Base-by-base conservation (phyloP, 129 eudicot genomes). In the Scalesia atractyloides region DNA sequence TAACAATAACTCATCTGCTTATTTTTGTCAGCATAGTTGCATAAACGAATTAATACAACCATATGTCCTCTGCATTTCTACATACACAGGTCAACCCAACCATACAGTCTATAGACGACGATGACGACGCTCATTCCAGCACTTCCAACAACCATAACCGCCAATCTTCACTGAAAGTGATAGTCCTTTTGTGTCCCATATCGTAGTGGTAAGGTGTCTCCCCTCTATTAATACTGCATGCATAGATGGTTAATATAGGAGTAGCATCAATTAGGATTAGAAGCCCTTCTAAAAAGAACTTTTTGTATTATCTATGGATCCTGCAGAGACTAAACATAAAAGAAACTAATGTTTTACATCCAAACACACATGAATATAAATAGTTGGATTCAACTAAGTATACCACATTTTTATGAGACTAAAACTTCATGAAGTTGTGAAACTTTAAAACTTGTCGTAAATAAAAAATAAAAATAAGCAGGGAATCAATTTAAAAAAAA, bases 91-190 rank as follows among this genome's bases (percentile, higher is more conserved):
- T 1, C 17, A 48, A 48, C 53, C 17, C 17, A 48, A 14, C 19
- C 18, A 49, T 49, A 49, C 9, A 17, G 54, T 49, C 54, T 49
- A 49, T 6, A 49, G 54, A 19, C 54, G 54, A 49, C 5, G 18
- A 19, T 49, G 18, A 49, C 54, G 5, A 49, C 0, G 54, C 16
- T 17, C 2, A 52, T 52, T 16, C 58, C 58, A 52, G 4, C 58
- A 52, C 58, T 52, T 16, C 58, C 58, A 52, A 52, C 58, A 52
- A 52, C 58, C 58, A 10, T 52, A 52, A 10, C 58, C 24, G 11
- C 58, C 58, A 4, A 1, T 22, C 58, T 52, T 52, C 8, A n/a
- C 58, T 4, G 7, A 12, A 11, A 52, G 34, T 2, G 34, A 52
- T 16, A 5, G 58, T 52, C 58, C 26, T 52, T 49, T 49, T 49